phyloP scores from a whole-genome alignment of 1,284 basidiomycete genomes.

The Porodaedalea pini region DNA sequence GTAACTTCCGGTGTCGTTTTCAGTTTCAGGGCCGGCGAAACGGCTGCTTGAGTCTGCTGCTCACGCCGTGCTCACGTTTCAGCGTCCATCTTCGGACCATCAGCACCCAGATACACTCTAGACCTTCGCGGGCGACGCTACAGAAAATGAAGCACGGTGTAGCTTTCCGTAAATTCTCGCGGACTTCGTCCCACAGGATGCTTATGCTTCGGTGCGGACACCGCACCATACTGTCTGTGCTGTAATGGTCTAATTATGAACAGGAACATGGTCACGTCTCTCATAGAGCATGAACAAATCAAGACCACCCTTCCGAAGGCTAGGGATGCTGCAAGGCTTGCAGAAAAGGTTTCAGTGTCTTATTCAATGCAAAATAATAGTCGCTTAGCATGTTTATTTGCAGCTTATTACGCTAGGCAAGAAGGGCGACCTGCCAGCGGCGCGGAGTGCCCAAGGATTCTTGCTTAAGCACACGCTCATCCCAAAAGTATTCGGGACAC shows the following conservation, averaged over 20 bases:
- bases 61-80: not conserved
- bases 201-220: slow-evolving; percentile 74
- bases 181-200: slow-evolving; percentile 83
- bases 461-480: slow-evolving; percentile 69
- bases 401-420: slow-evolving; percentile 91
- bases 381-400: not conserved
- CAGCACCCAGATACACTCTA: too few species aligned
- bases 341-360: slow-evolving; percentile 73
- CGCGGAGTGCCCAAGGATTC: slow-evolving; percentile 68
- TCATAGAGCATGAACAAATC: slow-evolving; percentile 95
- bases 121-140: not conserved
- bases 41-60: not conserved
- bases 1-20: not conserved
- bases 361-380: not conserved
- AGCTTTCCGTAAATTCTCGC: slow-evolving; percentile 84
- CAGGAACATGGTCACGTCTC: slow-evolving; percentile 92
- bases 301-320: slow-evolving; percentile 97
- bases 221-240: slow-evolving; percentile 3
- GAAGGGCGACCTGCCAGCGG: slow-evolving; percentile 64
- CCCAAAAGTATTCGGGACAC: slow-evolving; percentile 78
- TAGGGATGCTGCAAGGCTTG: slow-evolving; percentile 84
- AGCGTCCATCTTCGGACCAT: not conserved
- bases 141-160: slow-evolving; percentile 83
- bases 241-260: slow-evolving; percentile 2
- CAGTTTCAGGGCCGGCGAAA: slow-evolving; percentile 21